These are phyloP conservation scores for Trifolium repens DNA, from an alignment of 306 rosid species.

Conservation along the genomic window DNA sequence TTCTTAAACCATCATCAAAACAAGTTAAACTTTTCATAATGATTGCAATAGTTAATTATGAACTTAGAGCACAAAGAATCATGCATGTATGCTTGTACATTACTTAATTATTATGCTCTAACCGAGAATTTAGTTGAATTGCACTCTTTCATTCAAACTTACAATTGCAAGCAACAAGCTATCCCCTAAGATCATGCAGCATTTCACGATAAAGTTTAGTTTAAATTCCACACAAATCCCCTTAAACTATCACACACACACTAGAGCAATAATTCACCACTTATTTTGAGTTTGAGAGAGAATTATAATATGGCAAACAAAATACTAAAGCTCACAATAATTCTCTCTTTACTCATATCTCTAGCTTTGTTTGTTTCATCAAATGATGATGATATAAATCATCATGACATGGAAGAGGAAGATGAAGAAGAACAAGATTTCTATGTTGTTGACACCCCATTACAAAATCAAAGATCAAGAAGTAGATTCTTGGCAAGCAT, in stretches of 20 bases:
- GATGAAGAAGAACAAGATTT: constrained; percentile 34
- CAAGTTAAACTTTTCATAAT: constrained; percentile 29
- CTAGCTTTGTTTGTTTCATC: constrained; percentile 48
- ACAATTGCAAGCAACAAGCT: constrained; percentile 45
- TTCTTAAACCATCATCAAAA: constrained; percentile 43
- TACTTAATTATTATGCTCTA: constrained; percentile 30
- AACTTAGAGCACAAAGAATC: neutral
- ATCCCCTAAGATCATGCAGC: constrained; percentile 48
- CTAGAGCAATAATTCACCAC: neutral
- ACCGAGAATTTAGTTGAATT: constrained; percentile 43
- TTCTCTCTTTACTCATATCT: constrained; percentile 47
- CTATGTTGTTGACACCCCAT: constrained; percentile 48
- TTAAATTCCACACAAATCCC: constrained; percentile 35
- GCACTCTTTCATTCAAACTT: constrained; percentile 26
- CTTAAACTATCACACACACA: constrained; percentile 31
- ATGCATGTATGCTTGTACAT: constrained; percentile 22
- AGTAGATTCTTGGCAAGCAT: constrained; percentile 56
- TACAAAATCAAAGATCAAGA: constrained; percentile 44
- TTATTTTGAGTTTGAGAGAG: constrained; percentile 17
- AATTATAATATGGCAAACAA: constrained; percentile 48
- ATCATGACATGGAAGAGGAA: constrained; percentile 35
- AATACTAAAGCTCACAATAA: constrained; percentile 51
- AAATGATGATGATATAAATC: neutral
- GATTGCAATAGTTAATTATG: constrained; percentile 16
- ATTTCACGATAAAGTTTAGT: constrained; percentile 37